phyloP scores from a whole-genome alignment of 1,284 basidiomycete species.

The Cerioporus squamosus region DNA sequence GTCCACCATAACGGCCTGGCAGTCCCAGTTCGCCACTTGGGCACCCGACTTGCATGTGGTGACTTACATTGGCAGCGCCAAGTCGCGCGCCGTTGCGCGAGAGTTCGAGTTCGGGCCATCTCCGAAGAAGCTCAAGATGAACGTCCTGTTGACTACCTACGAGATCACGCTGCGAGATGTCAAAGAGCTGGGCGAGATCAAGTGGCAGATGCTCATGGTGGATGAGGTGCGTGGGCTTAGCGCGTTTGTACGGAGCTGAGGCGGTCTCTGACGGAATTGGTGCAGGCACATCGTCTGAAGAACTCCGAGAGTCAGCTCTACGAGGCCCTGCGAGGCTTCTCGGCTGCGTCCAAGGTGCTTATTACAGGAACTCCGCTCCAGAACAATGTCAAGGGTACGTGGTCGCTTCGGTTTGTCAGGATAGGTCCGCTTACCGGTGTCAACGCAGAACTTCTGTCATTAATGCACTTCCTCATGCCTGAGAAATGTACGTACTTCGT shows the following conservation, averaged over 20 bases:
- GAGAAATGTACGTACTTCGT: slow-evolving; percentile 80
- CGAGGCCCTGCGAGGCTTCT: slow-evolving; percentile 90
- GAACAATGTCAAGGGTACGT: slow-evolving; percentile 95
- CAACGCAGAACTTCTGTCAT: slow-evolving; percentile 81
- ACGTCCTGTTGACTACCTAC: slow-evolving; percentile 97
- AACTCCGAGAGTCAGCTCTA: slow-evolving; percentile 98
- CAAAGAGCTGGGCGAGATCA: slow-evolving; percentile 90
- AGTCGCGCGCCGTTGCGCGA: slow-evolving; percentile 90
- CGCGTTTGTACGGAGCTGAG: neutral
- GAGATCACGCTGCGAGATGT: slow-evolving; percentile 94
- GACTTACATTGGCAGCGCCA: slow-evolving; percentile 92
- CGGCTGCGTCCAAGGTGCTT: slow-evolving; percentile 89
- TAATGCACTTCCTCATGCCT: slow-evolving; percentile 99
- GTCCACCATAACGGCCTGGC: slow-evolving; percentile 98
- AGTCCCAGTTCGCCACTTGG: slow-evolving; percentile 94
- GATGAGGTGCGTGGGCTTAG: slow-evolving; percentile 72
- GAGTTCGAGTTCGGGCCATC: slow-evolving; percentile 90
- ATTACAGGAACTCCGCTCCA: slow-evolving; percentile 99
- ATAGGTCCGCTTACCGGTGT: slow-evolving; percentile 9
- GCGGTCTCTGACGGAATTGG: slow-evolving; percentile 5
- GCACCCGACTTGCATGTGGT: slow-evolving; percentile 97
- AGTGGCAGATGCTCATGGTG: slow-evolving; percentile 96
- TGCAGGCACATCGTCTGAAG: slow-evolving; percentile 93
- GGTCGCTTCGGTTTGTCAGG: slow-evolving; percentile 1
- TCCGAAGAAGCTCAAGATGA: slow-evolving; percentile 93